Evolutionary conservation across 768 basidiomycete genomes (phyloP).

Genomic region (Leccinum olivaceopallidum): DNA sequence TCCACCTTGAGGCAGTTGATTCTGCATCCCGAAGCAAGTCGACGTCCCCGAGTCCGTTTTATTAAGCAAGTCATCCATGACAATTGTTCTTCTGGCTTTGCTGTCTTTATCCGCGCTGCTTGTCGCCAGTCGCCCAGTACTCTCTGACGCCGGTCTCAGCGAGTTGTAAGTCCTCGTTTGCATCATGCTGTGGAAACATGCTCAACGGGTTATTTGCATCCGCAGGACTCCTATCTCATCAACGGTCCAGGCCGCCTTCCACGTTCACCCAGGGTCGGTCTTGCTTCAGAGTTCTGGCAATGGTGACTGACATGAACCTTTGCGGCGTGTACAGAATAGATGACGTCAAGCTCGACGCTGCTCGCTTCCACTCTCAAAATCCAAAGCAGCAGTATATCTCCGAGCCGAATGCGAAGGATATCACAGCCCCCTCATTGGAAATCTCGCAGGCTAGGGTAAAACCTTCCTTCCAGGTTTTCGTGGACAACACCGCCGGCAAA

Average conservation of each 20-base stretch:
- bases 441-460: constrained; percentile 6
- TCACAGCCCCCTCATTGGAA: constrained; percentile 33
- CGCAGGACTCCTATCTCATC: constrained; percentile 12
- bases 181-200: constrained; percentile 12
- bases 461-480: constrained; percentile 21
- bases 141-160: constrained; percentile 24
- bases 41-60: constrained; percentile 1
- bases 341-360: constrained; percentile 19
- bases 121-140: constrained; percentile 43
- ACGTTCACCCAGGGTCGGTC: constrained; percentile 38
- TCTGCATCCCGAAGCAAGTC: constrained; percentile 19
- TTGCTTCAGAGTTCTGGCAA: constrained; percentile 14
- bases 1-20: constrained; percentile 25
- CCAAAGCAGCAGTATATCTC: constrained; percentile 34
- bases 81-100: constrained; percentile 39
- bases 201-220: constrained; percentile 14
- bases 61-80: constrained; percentile 29
- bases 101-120: constrained; percentile 44
- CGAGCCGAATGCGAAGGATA: constrained; percentile 26
- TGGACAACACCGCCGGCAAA: constrained; percentile 25
- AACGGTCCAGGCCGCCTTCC: constrained; percentile 37
- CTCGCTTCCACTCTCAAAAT: constrained; percentile 34
- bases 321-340: constrained; percentile 19
- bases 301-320: constrained; percentile 13
- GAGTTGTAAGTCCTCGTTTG: constrained; percentile 30